Evolutionary conservation across 805 yeast genomes (phyloP).

Genomic region (Metschnikowia colocasiae): DNA sequence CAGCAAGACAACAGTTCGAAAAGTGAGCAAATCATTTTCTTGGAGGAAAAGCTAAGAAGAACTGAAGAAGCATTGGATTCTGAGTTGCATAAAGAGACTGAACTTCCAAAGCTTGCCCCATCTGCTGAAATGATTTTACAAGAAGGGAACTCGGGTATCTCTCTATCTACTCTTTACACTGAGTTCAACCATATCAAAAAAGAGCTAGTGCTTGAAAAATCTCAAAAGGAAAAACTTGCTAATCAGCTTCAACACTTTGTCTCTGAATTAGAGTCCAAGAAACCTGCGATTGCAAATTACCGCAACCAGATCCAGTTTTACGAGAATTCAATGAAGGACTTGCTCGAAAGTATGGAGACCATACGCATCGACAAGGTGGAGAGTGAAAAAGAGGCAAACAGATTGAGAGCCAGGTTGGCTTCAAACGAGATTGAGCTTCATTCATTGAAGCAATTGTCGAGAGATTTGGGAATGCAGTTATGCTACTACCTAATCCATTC

Average conservation of each 20-base stretch:
- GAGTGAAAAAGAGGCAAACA: conserved; percentile 35
- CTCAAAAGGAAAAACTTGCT: conserved; percentile 67
- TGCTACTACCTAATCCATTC: conserved; percentile 68
- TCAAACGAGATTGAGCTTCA: conserved; percentile 47
- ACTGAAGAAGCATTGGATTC: conserved; percentile 41
- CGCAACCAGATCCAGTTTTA: conserved; percentile 54
- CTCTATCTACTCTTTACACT: conserved; percentile 61
- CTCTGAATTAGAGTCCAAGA: conserved; percentile 69
- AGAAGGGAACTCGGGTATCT: conserved; percentile 44
- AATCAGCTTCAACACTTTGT: conserved; percentile 68
- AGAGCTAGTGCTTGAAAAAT: conserved; percentile 64
- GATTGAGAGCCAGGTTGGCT: conserved; percentile 29
- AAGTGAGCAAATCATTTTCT: conserved; percentile 29
- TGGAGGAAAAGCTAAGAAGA: conserved; percentile 35
- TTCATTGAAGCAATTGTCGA: conserved; percentile 52
- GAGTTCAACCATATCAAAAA: conserved; percentile 63
- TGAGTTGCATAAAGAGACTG: conserved; percentile 37
- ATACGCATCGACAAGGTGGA: conserved; percentile 49
- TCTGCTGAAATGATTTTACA: conserved; percentile 54
- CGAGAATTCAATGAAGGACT: conserved; percentile 53
- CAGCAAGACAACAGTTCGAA: conserved; percentile 37
- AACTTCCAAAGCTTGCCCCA: conserved; percentile 46
- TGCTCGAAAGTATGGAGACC: conserved; percentile 48
- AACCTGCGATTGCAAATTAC: conserved; percentile 72
- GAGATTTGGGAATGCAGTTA: conserved; percentile 81